These are phyloP conservation scores for Fusarium sp. DNA, from an alignment of 2,329 filamentous ascomycete species.

Conservation along the genomic window DNA sequence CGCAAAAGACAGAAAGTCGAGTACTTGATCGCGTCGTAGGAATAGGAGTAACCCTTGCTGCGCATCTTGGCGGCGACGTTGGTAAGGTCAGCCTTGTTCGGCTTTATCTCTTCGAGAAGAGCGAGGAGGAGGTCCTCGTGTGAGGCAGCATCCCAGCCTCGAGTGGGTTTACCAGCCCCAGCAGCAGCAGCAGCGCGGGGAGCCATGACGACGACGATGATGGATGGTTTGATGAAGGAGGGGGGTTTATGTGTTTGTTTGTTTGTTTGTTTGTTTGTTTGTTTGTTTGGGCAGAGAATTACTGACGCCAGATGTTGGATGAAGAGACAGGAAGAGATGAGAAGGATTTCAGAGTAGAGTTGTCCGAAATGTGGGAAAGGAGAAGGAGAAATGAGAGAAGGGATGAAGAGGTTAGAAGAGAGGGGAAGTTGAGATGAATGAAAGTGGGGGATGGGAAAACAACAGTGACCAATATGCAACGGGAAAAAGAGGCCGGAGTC, in stretches of 20 bases:
- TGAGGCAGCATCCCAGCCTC: constrained; percentile 51
- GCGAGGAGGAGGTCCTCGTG: constrained; percentile 54
- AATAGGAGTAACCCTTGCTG: constrained; percentile 52
- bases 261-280: neutral
- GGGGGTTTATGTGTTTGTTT: neutral
- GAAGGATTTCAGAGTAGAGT: neutral
- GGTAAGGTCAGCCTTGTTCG: constrained; percentile 48
- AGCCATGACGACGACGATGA: neutral
- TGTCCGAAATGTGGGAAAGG: neutral
- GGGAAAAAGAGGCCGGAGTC: constrained; percentile 1
- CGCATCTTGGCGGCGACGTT: constrained; percentile 47
- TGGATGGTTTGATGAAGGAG: neutral
- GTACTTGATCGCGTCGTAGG: constrained; percentile 55
- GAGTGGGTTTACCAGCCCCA: constrained; percentile 33
- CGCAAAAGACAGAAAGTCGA: constrained; percentile 2
- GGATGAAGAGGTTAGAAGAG: neutral
- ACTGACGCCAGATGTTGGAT: neutral
- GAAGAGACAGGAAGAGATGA: neutral
- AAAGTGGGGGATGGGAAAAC: neutral
- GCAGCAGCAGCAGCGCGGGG: constrained; percentile 29
- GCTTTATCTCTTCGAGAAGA: constrained; percentile 51
- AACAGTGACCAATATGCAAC: neutral
- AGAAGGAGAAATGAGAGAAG: neutral
- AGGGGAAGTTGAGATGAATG: neutral
- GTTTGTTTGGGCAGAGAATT: neutral